Conservation (phyloP, 345 rosid species). For the Gossypium thurberi region DNA sequence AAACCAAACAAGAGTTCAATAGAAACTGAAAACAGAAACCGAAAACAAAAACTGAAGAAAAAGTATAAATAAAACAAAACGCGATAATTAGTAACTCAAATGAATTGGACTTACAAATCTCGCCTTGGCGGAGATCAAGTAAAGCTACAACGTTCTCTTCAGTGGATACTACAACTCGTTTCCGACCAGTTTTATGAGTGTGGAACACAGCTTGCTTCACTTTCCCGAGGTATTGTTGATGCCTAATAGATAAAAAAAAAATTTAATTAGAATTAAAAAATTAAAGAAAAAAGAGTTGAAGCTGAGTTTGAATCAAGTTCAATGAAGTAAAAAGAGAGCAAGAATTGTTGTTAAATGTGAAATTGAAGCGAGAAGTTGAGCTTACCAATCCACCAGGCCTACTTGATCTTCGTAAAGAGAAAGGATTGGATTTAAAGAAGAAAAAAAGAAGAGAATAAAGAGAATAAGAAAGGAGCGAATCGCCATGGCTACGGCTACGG, state of each 20-base stretch:
- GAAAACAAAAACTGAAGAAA: background rate
- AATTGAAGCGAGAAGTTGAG: background rate
- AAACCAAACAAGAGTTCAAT: background rate
- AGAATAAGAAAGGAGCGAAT: too few species aligned
- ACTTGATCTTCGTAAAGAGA: slow-evolving; percentile 93
- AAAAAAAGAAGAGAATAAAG: slow-evolving; percentile 23
- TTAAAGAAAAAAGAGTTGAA: background rate
- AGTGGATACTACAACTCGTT: slow-evolving; percentile 87
- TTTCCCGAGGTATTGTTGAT: slow-evolving; percentile 86
- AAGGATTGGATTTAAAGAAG: slow-evolving; percentile 28
- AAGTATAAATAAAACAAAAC: background rate
- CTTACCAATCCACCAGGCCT: slow-evolving; percentile 91
- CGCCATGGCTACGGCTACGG: too few species aligned
- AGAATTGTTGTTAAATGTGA: background rate
- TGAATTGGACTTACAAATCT: slow-evolving; percentile 55
- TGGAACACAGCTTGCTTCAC: slow-evolving; percentile 93
- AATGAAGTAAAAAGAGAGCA: too few species aligned
- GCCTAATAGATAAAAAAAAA: slow-evolving; percentile 39
- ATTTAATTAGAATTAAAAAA: background rate
- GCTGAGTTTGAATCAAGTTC: background rate
- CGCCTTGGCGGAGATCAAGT: slow-evolving; percentile 89
- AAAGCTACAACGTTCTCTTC: slow-evolving; percentile 90
- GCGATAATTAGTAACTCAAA: too few species aligned
- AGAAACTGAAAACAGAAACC: background rate
- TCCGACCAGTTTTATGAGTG: slow-evolving; percentile 91